Evolutionary conservation across 1,139 yeast species (phyloP).

Genomic region (Hyphopichia khmerensis): DNA sequence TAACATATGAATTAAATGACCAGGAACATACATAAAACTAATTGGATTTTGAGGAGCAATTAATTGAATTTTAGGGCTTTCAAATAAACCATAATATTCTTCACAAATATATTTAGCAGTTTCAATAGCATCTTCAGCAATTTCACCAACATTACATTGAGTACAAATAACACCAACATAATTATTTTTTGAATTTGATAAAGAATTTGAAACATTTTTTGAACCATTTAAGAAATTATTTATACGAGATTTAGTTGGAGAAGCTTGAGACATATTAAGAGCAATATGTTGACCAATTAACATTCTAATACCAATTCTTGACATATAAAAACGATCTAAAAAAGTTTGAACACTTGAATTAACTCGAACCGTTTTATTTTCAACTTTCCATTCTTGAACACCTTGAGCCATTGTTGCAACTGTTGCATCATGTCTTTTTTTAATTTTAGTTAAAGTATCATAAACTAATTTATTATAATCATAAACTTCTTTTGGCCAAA

Average conservation of each 20-base stretch:
- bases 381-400: conserved; percentile 81
- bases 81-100: conserved; percentile 80
- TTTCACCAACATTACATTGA: conserved; percentile 73
- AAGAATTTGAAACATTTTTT: conserved; percentile 11
- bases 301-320: conserved; percentile 86
- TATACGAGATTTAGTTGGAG: conserved; percentile 42
- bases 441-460: conserved; percentile 67
- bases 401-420: conserved; percentile 94
- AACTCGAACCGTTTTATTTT: conserved; percentile 46
- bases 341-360: conserved; percentile 74
- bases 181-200: conserved; percentile 32
- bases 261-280: conserved; percentile 62
- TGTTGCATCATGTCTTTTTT: conserved; percentile 87
- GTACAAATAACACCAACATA: conserved; percentile 88
- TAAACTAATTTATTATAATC: conserved; percentile 70
- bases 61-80: conserved; percentile 76
- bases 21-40: conserved; percentile 85
- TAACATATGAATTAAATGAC: conserved; percentile 84
- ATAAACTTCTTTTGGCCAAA: conserved; percentile 75
- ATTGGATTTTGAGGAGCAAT: conserved; percentile 68
- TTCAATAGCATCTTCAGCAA: conserved; percentile 82
- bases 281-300: conserved; percentile 88
- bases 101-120: conserved; percentile 86
- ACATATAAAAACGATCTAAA: conserved; percentile 80
- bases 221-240: conserved; percentile 35